phyloP scores from a whole-genome alignment of 1,139 yeast species.

The Blastobotrys persicus region DNA sequence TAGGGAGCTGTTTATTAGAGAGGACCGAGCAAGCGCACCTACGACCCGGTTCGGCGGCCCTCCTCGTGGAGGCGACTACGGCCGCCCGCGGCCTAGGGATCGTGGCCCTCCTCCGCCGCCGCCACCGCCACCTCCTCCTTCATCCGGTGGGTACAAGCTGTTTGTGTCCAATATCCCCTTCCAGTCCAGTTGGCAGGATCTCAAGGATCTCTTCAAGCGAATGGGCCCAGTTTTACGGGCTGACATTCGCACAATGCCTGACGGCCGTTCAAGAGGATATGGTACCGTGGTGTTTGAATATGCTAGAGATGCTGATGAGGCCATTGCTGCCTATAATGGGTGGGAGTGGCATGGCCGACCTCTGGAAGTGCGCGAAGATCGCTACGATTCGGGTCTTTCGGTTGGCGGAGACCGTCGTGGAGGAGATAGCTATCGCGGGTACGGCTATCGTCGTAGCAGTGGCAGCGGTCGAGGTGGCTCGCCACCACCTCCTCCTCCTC shows the following conservation, averaged over 20 bases:
- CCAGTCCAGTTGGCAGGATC: conserved; percentile 75
- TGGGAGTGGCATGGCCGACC: conserved; percentile 89
- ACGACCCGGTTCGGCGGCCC: conserved; percentile 25
- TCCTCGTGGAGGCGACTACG: conserved; percentile 11
- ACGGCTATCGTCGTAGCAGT: conserved; percentile 39
- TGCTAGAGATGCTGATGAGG: conserved; percentile 81
- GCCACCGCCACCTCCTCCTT: conserved; percentile 9
- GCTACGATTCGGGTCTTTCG: conserved; percentile 39
- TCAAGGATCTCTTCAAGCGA: conserved; percentile 78
- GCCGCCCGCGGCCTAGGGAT: conserved; percentile 24
- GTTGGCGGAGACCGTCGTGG: conserved; percentile 58
- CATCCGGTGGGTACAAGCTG: conserved; percentile 49
- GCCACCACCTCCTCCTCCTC: conserved; percentile 13
- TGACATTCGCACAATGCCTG: conserved; percentile 64
- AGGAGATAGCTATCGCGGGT: conserved; percentile 37
- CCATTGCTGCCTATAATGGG: conserved; percentile 89
- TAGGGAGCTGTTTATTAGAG: conserved; percentile 86
- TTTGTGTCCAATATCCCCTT: conserved; percentile 84
- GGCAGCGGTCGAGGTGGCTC: conserved; percentile 10
- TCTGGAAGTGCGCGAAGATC: conserved; percentile 59
- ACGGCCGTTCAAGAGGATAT: conserved; percentile 81
- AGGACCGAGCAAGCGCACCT: conserved; percentile 36
- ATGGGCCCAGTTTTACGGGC: conserved; percentile 79
- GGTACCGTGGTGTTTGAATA: conserved; percentile 90
- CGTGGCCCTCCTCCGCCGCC: conserved; percentile 10